Evolutionary conservation across 345 rosid genomes (phyloP).

Genomic region (Sonneratia caseolaris): DNA sequence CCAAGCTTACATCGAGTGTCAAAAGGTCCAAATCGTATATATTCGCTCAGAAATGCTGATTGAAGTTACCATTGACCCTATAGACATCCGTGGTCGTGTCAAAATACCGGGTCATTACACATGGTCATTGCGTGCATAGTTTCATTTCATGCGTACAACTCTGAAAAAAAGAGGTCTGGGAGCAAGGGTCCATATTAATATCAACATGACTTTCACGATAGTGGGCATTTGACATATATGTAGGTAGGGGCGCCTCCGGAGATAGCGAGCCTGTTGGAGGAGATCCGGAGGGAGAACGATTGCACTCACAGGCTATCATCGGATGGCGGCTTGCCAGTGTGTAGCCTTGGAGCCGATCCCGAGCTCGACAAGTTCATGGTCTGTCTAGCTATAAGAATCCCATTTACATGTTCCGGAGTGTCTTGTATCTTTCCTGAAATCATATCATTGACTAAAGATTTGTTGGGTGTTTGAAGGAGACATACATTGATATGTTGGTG

Average conservation of each 20-base stretch:
- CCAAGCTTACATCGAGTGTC: conserved; percentile 82
- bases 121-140: not conserved
- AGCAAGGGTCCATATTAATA: not conserved
- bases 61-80: not conserved
- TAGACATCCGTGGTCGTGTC: not conserved
- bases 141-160: not conserved
- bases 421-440: not conserved
- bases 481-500: conserved; percentile 59
- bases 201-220: not conserved
- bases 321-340: conserved; percentile 21
- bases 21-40: conserved; percentile 49
- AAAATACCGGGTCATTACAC: not conserved
- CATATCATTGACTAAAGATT: not conserved
- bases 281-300: conserved; percentile 8
- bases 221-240: not conserved
- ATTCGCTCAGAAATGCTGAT: not conserved
- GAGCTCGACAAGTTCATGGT: conserved; percentile 99
- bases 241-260: conserved; percentile 95
- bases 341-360: conserved; percentile 65
- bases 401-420: not conserved
- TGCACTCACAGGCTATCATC: conserved; percentile 17
- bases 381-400: conserved; percentile 6
- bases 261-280: conserved; percentile 34
- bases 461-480: conserved; percentile 34
- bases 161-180: not conserved